Conservation (phyloP, 2,329 filamentous ascomycete genomes). For the Epichloe sibirici region DNA sequence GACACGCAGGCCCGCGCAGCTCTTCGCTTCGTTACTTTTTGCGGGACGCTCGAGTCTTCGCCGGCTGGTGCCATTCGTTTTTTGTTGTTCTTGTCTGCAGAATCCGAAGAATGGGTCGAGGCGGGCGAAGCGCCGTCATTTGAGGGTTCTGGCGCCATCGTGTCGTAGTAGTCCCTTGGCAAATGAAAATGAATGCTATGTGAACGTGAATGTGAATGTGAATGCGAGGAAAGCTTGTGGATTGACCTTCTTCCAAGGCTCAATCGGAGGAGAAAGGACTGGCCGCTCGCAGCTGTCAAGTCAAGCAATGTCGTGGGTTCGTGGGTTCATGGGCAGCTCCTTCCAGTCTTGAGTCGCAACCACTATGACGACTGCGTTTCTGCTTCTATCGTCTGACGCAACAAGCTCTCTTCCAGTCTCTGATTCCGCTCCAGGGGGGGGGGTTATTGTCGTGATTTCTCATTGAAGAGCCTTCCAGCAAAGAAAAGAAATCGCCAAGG, state of each 20-base stretch:
- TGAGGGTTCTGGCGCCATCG: conserved; percentile 13
- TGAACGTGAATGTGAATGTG: no score
- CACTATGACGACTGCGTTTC: no score
- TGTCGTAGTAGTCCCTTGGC: neutral
- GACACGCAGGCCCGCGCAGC: conserved; percentile 87
- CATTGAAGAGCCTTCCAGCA: neutral
- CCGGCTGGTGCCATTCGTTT: conserved; percentile 21
- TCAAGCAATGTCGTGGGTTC: no score
- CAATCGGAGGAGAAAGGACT: no score
- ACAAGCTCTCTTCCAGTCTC: neutral
- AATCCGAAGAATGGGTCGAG: conserved; percentile 15
- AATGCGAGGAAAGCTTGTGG: neutral
- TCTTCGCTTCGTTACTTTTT: conserved; percentile 58
- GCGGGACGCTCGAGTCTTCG: conserved; percentile 18
- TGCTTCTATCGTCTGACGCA: no score
- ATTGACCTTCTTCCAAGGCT: no score
- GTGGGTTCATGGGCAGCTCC: neutral
- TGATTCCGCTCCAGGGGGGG: conserved; percentile 1
- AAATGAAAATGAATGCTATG: neutral
- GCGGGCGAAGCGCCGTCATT: conserved; percentile 18
- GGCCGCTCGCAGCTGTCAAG: no score
- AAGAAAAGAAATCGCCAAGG: neutral
- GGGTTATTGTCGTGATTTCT: neutral
- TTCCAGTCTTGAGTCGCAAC: neutral
- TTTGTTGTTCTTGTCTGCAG: conserved; percentile 15